Conservation (phyloP, 2,329 filamentous ascomycete genomes). For the Cordyceps fumosorosea region DNA sequence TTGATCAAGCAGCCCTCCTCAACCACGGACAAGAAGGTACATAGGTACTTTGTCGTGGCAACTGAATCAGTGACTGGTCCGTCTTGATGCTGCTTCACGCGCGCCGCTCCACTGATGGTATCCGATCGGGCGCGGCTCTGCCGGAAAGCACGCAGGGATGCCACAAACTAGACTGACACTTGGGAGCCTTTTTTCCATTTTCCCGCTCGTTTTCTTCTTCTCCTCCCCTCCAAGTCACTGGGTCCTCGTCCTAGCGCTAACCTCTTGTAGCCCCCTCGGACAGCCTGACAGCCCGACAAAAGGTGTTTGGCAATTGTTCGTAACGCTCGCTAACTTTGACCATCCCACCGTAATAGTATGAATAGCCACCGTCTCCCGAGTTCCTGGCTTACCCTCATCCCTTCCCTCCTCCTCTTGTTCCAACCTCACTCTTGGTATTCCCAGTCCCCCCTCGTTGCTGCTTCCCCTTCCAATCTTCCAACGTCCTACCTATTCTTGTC, state of each 20-base stretch:
- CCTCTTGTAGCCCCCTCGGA: background rate
- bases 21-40: no score
- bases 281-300: background rate
- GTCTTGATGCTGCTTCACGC: background rate
- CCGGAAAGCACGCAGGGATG: conserved; percentile 4
- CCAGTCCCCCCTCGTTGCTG: background rate
- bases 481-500: background rate
- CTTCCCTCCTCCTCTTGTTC: background rate
- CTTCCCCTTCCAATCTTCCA: no score
- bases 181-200: background rate
- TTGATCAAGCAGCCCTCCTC: no score
- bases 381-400: background rate
- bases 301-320: background rate
- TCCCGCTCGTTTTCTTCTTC: background rate
- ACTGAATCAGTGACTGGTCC: background rate
- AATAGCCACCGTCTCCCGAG: background rate
- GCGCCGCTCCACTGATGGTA: background rate
- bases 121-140: conserved; percentile 12
- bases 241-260: background rate
- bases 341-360: background rate
- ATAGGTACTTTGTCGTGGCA: background rate
- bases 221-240: background rate
- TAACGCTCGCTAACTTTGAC: background rate
- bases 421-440: background rate
- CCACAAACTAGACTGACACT: background rate